Evolutionary conservation across 75 land plant species (phyloP), one percentile per base, ranked within the genome.

Genomic region (Adiantum capillusveneris): DNA sequence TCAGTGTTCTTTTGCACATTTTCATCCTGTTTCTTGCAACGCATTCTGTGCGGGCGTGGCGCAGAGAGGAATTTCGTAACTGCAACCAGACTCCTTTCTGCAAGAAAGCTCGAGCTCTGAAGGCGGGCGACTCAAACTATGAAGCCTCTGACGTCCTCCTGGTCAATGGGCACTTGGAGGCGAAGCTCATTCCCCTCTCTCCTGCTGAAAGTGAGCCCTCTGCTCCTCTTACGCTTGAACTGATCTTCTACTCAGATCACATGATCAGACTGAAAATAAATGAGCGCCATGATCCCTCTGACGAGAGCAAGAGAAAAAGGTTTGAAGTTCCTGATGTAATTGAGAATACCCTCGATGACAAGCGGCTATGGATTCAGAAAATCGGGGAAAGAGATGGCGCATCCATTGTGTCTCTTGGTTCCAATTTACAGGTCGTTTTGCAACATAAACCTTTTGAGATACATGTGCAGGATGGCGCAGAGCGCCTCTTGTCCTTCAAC

Each of bases 81-180:
- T 95, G 99, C 72, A 66, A 84, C 44, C 92, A 95, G 51, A 90
- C 99, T 39, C 85, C 87, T 19, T 95, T 95, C 78, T 95, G 99
- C 83, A 86, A 86, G 59, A 82, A 94, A 13, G 79, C 86, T 31
- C 81, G 99, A 29, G 65, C 78, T 29, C 64, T 75, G 31, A 42
- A 58, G 0, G 77, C 84, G 20, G 60, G 62, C 30, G 56, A 76
- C 46, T 69, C 69, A 54, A 39, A 70, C 19, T 58, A 77, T 53
- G 29, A 67, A 56, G 88, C 67, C 42, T 9, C 66, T 53, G 75
- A 74, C 7, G 69, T 86, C 52, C n/a, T 69, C 22, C 58, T 95
- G 75, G 30, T 31, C 31, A 73, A 81, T 52, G 99, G 99, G n/a
- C 59, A 72, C 29, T 68, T 94, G 34, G 27, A 62, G 43, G 98